A percentile compares a stretch with the other conserved stretches of the same genome.
Evolutionary conservation across 768 basidiomycete species (phyloP).

Genomic region (Phanerodontia chrysosporium): DNA sequence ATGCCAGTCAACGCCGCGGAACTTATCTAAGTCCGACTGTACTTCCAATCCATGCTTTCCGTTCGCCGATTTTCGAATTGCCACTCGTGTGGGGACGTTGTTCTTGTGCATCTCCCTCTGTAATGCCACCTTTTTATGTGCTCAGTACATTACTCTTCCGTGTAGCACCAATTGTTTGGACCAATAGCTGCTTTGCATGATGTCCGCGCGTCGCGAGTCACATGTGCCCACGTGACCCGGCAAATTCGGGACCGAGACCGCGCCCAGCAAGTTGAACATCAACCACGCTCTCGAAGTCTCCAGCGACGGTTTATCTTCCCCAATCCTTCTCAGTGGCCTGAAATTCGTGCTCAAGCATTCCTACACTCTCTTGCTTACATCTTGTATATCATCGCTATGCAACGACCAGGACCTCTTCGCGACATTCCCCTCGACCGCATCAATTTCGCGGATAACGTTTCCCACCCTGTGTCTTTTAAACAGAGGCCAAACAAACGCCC

Average conservation of each 20-base stretch:
- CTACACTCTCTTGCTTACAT: neutral
- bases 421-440: constrained; percentile 60
- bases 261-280: constrained; percentile 1
- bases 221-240: neutral
- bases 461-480: constrained; percentile 22
- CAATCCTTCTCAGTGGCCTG: neutral
- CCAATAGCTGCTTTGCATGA: neutral
- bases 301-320: neutral
- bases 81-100: neutral
- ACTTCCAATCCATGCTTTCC: constrained; percentile 14
- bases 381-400: constrained; percentile 2
- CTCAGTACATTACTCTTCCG: neutral
- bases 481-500: constrained; percentile 47
- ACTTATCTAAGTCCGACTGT: constrained; percentile 58
- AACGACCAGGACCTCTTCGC: constrained; percentile 46
- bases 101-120: constrained; percentile 5
- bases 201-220: neutral
- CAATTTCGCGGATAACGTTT: constrained; percentile 29
- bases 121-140: neutral
- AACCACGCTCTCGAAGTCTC: neutral
- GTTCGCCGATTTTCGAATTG: constrained; percentile 15
- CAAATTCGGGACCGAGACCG: neutral
- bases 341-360: neutral
- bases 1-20: constrained; percentile 99
- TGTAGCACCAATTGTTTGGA: neutral